Conservation (phyloP, 2,329 filamentous ascomycete species). For the Diplodia corticola region DNA sequence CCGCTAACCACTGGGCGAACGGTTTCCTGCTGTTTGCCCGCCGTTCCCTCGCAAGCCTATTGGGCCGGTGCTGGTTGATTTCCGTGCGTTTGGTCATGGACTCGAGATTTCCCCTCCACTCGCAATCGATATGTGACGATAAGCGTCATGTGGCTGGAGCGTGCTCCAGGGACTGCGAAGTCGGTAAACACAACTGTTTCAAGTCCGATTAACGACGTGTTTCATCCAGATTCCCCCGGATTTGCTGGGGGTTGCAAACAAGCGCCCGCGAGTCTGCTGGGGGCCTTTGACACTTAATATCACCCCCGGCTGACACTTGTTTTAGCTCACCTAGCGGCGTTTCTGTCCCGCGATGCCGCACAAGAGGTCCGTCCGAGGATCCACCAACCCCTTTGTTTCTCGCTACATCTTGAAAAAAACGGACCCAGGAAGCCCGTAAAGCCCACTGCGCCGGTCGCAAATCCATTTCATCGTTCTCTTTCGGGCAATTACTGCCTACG, state of each 20-base stretch:
- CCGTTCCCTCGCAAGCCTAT: background rate
- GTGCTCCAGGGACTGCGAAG: background rate
- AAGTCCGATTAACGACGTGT: background rate
- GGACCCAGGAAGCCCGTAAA: slow-evolving; percentile 8
- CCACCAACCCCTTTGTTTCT: slow-evolving; percentile 3
- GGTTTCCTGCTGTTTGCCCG: background rate
- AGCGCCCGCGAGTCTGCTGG: background rate
- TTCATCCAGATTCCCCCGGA: slow-evolving; percentile 14
- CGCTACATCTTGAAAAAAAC: slow-evolving; percentile 10
- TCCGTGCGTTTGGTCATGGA: background rate
- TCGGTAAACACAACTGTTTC: background rate
- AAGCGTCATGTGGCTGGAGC: background rate
- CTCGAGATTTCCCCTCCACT: background rate
- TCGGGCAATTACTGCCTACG: background rate
- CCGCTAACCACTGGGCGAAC: background rate
- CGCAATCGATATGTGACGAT: background rate
- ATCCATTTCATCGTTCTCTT: background rate
- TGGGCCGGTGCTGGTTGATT: background rate
- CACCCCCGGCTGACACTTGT: background rate
- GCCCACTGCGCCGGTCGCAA: background rate
- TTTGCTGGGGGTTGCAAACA: background rate
- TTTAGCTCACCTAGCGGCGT: slow-evolving; percentile 5
- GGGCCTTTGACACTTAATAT: slow-evolving; percentile 1
- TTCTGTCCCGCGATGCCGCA: slow-evolving; percentile 11
- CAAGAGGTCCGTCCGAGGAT: background rate